phyloP scores from a whole-genome alignment of 164 flowering plant species.

The Berberis vulgaris region DNA sequence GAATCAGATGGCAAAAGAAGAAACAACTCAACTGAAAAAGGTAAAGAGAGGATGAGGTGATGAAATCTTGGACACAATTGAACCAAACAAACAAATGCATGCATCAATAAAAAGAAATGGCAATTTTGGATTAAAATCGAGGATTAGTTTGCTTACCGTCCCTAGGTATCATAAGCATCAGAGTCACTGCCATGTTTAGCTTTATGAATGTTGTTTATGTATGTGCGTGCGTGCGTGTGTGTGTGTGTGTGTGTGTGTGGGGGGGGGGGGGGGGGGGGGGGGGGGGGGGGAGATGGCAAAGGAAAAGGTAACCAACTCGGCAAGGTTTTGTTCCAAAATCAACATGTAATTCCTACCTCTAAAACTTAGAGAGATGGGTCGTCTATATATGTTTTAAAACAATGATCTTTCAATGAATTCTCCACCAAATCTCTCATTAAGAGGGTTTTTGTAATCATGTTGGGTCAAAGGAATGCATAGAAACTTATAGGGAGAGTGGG shows the following conservation, averaged over 20 bases:
- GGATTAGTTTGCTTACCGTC: slow-evolving; percentile 36
- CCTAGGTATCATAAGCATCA: slow-evolving; percentile 67
- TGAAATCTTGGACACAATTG: no score
- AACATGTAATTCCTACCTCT: neutral
- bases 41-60: no score
- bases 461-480: neutral
- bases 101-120: no score
- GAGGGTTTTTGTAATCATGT: neutral
- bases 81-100: no score
- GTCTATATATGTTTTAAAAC: no score
- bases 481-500: slow-evolving; percentile 60
- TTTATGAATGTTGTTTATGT: slow-evolving; percentile 70
- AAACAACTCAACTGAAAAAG: no score
- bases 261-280: no score
- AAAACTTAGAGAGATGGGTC: neutral
- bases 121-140: no score
- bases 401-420: neutral
- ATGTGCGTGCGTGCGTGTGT: slow-evolving; percentile 28
- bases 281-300: slow-evolving; percentile 9
- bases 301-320: slow-evolving; percentile 83
- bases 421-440: no score
- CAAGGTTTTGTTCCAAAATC: slow-evolving; percentile 1
- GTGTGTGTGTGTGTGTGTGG: no score
- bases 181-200: slow-evolving; percentile 83
- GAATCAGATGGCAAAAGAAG: slow-evolving; percentile 21